Conservation (phyloP, 345 rosid genomes). For the Fremontodendron californicum region DNA sequence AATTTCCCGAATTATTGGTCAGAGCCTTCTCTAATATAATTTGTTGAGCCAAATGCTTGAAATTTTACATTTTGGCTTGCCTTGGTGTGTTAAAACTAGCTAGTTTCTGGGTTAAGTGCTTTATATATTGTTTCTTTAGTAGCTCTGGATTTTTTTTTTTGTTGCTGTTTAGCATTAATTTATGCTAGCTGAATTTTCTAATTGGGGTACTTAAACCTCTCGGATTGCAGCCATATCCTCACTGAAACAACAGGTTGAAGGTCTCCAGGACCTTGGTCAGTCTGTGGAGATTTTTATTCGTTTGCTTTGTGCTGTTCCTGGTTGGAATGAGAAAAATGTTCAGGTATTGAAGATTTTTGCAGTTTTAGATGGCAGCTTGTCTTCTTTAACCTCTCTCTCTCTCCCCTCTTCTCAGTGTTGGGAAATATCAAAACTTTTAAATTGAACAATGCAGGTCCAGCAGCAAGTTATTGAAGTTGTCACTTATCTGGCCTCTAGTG, state of each 20-base stretch:
- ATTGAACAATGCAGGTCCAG: slow-evolving; percentile 75
- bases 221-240: slow-evolving; percentile 71
- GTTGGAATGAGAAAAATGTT: slow-evolving; percentile 98
- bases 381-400: not conserved
- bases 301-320: slow-evolving; percentile 90
- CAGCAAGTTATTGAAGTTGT: slow-evolving; percentile 91
- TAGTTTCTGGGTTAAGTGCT: not conserved
- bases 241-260: slow-evolving; percentile 72
- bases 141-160: not conserved
- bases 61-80: not conserved
- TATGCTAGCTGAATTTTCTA: not conserved
- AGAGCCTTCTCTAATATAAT: not conserved
- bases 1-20: not conserved
- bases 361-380: slow-evolving; percentile 2
- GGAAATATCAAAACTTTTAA: slow-evolving; percentile 7
- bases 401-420: not conserved
- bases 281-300: slow-evolving; percentile 86
- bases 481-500: slow-evolving; percentile 65
- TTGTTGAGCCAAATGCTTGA: not conserved
- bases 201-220: not conserved
- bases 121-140: not conserved
- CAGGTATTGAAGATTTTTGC: slow-evolving; percentile 51
- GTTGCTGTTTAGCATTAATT: not conserved
- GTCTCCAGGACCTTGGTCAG: slow-evolving; percentile 56
- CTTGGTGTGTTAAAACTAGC: not conserved